Conservation (phyloP, 2,329 filamentous ascomycete genomes). For the Colletotrichum sp. region DNA sequence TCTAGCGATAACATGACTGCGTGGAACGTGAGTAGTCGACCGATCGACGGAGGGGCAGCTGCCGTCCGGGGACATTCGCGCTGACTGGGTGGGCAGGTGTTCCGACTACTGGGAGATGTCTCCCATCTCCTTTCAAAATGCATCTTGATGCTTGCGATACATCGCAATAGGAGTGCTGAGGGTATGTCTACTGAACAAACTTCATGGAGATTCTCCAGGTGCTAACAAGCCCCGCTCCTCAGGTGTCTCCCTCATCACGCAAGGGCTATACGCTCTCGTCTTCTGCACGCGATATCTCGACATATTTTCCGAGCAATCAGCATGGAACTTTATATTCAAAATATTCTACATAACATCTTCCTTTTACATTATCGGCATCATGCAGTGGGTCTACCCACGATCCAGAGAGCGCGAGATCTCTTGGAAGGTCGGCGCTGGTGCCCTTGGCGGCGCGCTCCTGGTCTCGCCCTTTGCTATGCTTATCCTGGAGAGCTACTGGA, state of each 20-base stretch:
- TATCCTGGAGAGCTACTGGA: constrained; percentile 63
- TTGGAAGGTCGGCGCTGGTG: constrained; percentile 86
- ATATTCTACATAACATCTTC: constrained; percentile 86
- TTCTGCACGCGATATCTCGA: constrained; percentile 90
- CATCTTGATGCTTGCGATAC: constrained; percentile 90
- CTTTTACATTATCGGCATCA: constrained; percentile 84
- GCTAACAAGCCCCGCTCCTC: constrained; percentile 20
- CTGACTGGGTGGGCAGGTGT: constrained; percentile 45
- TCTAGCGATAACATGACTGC: constrained; percentile 37
- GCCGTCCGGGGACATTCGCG: not conserved
- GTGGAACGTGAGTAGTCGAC: constrained; percentile 41
- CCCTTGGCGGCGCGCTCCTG: constrained; percentile 67
- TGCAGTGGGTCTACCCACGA: constrained; percentile 85
- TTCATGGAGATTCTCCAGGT: not conserved
- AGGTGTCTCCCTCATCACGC: constrained; percentile 91
- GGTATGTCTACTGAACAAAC: constrained; percentile 48
- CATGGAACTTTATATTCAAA: constrained; percentile 85
- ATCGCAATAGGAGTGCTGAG: constrained; percentile 86
- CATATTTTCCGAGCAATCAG: constrained; percentile 63
- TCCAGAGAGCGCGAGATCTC: constrained; percentile 90
- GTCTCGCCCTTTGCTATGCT: constrained; percentile 76
- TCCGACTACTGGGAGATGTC: constrained; percentile 83
- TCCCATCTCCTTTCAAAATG: constrained; percentile 87
- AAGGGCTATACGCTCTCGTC: constrained; percentile 84
- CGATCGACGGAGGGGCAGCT: not conserved